Base-by-base conservation (phyloP, 441 rosid genomes). In the Adansonia gregorii region DNA sequence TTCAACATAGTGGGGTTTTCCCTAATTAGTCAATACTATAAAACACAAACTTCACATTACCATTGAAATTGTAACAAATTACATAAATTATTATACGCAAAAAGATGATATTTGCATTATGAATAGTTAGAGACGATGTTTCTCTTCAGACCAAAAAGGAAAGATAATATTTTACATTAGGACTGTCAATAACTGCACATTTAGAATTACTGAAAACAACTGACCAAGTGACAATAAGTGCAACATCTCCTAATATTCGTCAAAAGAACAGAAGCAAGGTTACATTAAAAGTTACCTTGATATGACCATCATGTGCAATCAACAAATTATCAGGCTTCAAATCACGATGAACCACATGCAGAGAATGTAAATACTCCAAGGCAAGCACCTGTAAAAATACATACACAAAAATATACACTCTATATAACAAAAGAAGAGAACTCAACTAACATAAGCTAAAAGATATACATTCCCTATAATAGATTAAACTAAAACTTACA, bases 271-370 rank as follows among this genome's bases (percentile, higher is more conserved):
- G 69, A 67, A 75, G 15, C 56, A 77, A 70, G 64, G 17, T 17
- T 35, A 71, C 58, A 60, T 73, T 2, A 61, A 27, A 56, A 15
- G 72, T 59, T 91, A 97, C 99, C 99, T 97, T 97, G 86, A 95
- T 92, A 85, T 97, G 99, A 78, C 99, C 99, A 89, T 97, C 99
- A 80, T 97, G 99, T 24, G 99, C 99, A 80, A 97, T 97, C 89
- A 97, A 88, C 86, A 97, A 83, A 88, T 95, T 95, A 87, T 97
- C 99, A 46, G 99, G 99, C 91, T 97, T 95, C 93, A 97, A 81
- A 89, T 97, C 99, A 84, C 99, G 98, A 87, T 97, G 99, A 88
- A 97, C 99, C 81, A 97, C 98, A 67, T 91, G 90, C 80, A 90
- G 84, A 41, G 99, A 69, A 51, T 69, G 73, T 69, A 69, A 69